phyloP scores from a whole-genome alignment of 495 filamentous ascomycete species.

The Lepraria neglecta region DNA sequence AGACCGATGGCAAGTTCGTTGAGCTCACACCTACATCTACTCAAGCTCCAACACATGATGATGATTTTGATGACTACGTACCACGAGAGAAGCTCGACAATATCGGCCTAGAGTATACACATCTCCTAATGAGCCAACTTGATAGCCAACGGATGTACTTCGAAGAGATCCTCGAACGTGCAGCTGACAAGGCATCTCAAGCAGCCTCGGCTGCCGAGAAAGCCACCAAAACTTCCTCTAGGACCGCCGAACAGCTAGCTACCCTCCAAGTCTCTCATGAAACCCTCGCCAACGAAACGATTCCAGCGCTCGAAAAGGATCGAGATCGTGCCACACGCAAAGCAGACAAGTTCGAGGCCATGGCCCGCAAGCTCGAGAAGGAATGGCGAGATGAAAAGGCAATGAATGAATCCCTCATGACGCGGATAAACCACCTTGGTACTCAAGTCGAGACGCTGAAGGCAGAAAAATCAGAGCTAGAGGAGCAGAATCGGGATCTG shows the following conservation, averaged over 20 bases:
- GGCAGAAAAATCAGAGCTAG: conserved; percentile 53
- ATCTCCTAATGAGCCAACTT: conserved; percentile 83
- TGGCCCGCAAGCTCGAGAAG: conserved; percentile 70
- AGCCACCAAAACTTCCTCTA: conserved; percentile 49
- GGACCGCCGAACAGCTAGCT: conserved; percentile 46
- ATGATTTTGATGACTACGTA: conserved; percentile 59
- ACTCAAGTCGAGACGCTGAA: conserved; percentile 50
- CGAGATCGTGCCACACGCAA: conserved; percentile 58
- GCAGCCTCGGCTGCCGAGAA: conserved; percentile 59
- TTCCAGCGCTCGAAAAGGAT: conserved; percentile 64
- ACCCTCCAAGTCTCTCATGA: conserved; percentile 51
- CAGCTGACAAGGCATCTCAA: conserved; percentile 80
- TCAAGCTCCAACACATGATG: conserved; percentile 27
- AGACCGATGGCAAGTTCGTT: conserved; percentile 83
- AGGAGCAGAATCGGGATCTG: conserved; percentile 85
- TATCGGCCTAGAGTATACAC: conserved; percentile 89
- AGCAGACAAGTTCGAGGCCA: conserved; percentile 61
- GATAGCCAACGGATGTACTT: conserved; percentile 91
- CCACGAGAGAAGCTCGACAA: conserved; percentile 86
- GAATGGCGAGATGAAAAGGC: conserved; percentile 83
- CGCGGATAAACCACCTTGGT: conserved; percentile 62
- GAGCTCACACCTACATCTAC: conserved; percentile 57
- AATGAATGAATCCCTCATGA: conserved; percentile 70
- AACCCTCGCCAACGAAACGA: conserved; percentile 47
- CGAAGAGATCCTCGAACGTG: conserved; percentile 85